Conservation (phyloP, 164 flowering plant species). For the Nelumbo lutea region DNA sequence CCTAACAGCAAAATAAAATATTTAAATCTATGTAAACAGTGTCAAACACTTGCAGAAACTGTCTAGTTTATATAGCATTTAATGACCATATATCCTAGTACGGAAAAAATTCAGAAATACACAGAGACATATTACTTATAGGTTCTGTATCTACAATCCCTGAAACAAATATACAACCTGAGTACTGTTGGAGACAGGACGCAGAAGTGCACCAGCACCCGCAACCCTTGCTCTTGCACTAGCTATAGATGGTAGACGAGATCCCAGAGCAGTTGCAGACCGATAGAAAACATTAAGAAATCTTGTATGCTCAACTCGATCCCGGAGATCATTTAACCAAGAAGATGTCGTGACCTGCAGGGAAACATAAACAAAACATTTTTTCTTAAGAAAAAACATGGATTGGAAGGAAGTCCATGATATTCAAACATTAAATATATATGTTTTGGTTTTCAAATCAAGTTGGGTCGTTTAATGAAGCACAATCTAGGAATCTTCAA, state of each 20-base stretch:
- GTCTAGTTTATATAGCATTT: neutral
- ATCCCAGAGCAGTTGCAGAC: slow-evolving; percentile 88
- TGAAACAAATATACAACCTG: slow-evolving; percentile 38
- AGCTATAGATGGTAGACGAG: slow-evolving; percentile 83
- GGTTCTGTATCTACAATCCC: neutral
- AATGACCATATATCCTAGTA: neutral
- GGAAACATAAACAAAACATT: slow-evolving; percentile 2
- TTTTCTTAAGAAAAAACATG: neutral
- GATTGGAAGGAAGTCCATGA: neutral
- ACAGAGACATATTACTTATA: neutral
- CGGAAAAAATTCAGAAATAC: neutral
- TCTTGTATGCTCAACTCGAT: slow-evolving; percentile 84
- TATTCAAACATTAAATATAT: neutral
- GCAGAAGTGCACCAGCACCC: slow-evolving; percentile 80
- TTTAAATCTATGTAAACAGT: neutral
- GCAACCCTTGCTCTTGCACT: slow-evolving; percentile 85
- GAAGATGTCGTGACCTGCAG: slow-evolving; percentile 89
- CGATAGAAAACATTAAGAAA: slow-evolving; percentile 80
- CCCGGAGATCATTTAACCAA: slow-evolving; percentile 89
- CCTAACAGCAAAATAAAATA: too few relatives aligned
- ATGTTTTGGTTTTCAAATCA: too few relatives aligned
- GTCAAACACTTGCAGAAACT: neutral
- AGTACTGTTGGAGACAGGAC: slow-evolving; percentile 87
- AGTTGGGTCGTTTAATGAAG: too few relatives aligned
- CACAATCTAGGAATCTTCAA: too few relatives aligned